Percentiles rank a stretch among this genome's conserved stretches.
Evolutionary conservation across 2,329 filamentous ascomycete genomes (phyloP).

Genomic region (Teratosphaeria zuluensis): DNA sequence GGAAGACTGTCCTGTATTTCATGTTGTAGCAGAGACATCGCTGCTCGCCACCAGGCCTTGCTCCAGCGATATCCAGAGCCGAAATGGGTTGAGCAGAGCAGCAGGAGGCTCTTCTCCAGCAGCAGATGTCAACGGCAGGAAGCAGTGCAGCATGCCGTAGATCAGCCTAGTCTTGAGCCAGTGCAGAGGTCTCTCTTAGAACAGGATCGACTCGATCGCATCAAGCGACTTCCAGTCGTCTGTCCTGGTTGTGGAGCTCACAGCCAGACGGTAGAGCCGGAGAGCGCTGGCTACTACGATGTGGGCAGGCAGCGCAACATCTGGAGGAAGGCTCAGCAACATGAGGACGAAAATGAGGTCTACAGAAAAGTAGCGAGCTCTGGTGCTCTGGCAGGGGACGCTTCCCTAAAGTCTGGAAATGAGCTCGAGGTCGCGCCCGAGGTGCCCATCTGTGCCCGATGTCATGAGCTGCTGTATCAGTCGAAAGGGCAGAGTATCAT

Average conservation of each 20-base stretch:
- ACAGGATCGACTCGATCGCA: neutral
- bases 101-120: constrained; percentile 1
- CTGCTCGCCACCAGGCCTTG: neutral
- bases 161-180: neutral
- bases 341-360: constrained; percentile 26
- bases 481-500: constrained; percentile 60
- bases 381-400: neutral
- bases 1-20: neutral
- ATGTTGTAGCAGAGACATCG: neutral
- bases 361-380: constrained; percentile 9
- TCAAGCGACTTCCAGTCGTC: constrained; percentile 14
- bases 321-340: neutral
- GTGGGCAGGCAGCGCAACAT: constrained; percentile 7
- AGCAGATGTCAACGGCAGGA: neutral
- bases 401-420: neutral
- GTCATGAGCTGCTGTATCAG: constrained; percentile 73
- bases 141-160: neutral
- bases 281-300: constrained; percentile 50
- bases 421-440: neutral
- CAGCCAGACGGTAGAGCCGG: constrained; percentile 45
- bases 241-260: constrained; percentile 57
- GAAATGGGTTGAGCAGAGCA: constrained; percentile 1
- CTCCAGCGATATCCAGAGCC: neutral
- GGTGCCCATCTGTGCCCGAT: constrained; percentile 70
- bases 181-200: neutral